Evolutionary conservation across 805 yeast genomes (phyloP).

Genomic region (Sugiyamaella qingdaonensis): DNA sequence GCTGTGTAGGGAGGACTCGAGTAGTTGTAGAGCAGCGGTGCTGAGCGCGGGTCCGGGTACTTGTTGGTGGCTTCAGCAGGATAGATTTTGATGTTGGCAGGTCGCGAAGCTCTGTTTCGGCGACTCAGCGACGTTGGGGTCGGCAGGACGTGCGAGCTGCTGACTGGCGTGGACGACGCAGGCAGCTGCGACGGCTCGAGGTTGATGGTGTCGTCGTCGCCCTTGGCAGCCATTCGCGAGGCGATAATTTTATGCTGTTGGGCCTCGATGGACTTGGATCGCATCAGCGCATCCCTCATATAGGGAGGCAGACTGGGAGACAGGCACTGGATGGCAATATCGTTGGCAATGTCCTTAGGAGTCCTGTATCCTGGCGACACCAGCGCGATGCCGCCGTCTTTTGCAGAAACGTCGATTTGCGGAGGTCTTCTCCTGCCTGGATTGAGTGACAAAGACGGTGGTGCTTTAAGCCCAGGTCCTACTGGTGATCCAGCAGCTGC

Average conservation of each 20-base stretch:
- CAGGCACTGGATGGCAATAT: slow-evolving; percentile 31
- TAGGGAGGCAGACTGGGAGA: slow-evolving; percentile 29
- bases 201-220: slow-evolving; percentile 3
- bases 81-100: slow-evolving; percentile 9
- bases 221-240: slow-evolving; percentile 14
- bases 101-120: slow-evolving; percentile 5
- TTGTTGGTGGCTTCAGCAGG: slow-evolving; percentile 7
- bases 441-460: neutral
- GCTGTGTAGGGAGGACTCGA: slow-evolving; percentile 10
- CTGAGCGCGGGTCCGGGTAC: slow-evolving; percentile 10
- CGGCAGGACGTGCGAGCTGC: neutral
- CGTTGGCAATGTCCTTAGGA: slow-evolving; percentile 30
- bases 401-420: slow-evolving; percentile 2
- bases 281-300: slow-evolving; percentile 24
- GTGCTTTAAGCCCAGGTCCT: neutral
- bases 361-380: slow-evolving; percentile 15
- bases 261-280: slow-evolving; percentile 25
- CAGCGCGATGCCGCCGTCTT: neutral
- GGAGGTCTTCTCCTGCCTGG: slow-evolving; percentile 8
- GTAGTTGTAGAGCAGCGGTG: slow-evolving; percentile 7
- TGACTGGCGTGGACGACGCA: neutral
- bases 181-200: neutral
- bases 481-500: neutral
- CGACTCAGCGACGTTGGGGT: slow-evolving; percentile 10
- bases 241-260: slow-evolving; percentile 30